Percentiles rank a stretch among this genome's conserved stretches.
Evolutionary conservation across 2,329 filamentous ascomycete species (phyloP).

Genomic region (Tolypocladium amazonense): DNA sequence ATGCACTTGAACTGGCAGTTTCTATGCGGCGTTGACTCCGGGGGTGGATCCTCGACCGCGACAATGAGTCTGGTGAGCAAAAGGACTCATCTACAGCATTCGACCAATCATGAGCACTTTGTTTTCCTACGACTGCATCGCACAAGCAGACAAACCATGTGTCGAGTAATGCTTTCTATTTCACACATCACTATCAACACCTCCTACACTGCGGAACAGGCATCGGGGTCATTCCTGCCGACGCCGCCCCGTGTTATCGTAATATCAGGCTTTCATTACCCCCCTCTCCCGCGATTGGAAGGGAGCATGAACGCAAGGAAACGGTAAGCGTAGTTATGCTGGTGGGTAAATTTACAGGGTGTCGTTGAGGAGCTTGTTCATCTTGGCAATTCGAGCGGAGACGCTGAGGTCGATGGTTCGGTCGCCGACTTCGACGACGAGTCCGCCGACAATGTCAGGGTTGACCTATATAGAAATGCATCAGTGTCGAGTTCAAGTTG

Average conservation of each 20-base stretch:
- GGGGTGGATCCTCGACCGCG: background rate
- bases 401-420: conserved; percentile 97
- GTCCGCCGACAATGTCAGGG: conserved; percentile 85
- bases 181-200: conserved; percentile 7
- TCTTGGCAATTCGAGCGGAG: conserved; percentile 86
- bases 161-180: conserved; percentile 8
- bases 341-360: conserved; percentile 63
- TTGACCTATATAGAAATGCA: conserved; percentile 56
- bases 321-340: conserved; percentile 12
- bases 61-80: background rate
- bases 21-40: too few species aligned
- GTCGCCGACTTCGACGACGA: conserved; percentile 94
- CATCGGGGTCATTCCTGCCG: background rate
- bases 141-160: background rate
- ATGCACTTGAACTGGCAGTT: background rate
- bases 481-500: background rate
- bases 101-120: background rate
- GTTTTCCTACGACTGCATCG: background rate
- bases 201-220: conserved; percentile 4
- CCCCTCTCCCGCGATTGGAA: background rate
- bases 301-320: conserved; percentile 15
- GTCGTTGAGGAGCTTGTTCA: conserved; percentile 99
- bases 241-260: background rate
- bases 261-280: background rate
- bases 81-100: background rate